Evolutionary conservation across 176 grass and related monocot genomes (phyloP).

Genomic region (Phoenix dactylifera): DNA sequence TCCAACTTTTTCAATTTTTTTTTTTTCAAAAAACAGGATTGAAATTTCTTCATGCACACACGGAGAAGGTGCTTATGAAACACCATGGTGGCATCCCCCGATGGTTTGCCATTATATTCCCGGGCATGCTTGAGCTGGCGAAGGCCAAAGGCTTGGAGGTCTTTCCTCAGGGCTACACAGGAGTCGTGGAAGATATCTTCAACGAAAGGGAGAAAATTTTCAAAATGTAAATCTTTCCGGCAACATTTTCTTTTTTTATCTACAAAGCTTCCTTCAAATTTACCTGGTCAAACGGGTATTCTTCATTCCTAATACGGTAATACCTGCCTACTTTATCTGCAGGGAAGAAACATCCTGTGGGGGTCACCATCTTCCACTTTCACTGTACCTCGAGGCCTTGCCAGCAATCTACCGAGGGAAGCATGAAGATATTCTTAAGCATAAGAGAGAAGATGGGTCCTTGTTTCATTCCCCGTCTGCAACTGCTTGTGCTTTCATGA

Average conservation of each 20-base stretch:
- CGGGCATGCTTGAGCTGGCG: constrained; percentile 6
- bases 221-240: not conserved
- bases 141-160: not conserved
- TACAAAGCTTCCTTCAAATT: too few relatives aligned
- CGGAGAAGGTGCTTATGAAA: not conserved
- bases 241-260: too few relatives aligned
- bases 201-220: not conserved
- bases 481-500: constrained; percentile 5
- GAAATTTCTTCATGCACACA: not conserved
- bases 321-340: too few relatives aligned
- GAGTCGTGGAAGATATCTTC: not conserved
- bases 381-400: not conserved
- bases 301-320: too few relatives aligned
- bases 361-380: too few relatives aligned
- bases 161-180: not conserved
- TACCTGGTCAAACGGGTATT: too few relatives aligned
- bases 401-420: not conserved
- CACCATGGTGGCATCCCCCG: not conserved
- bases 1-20: not conserved
- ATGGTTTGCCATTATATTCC: constrained; percentile 4
- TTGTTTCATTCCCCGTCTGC: constrained; percentile 8
- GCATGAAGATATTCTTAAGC: not conserved
- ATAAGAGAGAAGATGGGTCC: constrained; percentile 3
- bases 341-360: too few relatives aligned
- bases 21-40: not conserved